Base-by-base conservation (phyloP, 345 rosid species). In the Nephelium lappaceum region DNA sequence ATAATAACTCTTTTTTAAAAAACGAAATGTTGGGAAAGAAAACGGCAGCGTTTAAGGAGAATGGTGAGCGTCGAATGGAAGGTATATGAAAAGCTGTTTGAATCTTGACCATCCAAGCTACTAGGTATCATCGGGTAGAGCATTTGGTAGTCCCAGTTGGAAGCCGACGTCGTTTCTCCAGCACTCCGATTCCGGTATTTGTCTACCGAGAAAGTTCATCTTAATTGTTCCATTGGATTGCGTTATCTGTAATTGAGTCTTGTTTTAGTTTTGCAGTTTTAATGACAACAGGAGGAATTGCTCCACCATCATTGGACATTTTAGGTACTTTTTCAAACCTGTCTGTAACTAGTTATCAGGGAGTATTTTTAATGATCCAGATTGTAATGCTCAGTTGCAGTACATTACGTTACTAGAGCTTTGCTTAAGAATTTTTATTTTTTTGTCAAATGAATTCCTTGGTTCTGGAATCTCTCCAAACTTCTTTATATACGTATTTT, bases 221-320 rank as follows among this genome's bases (percentile, higher is more conserved):
- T 31, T 31, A 31, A 31, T 31, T 31, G 36, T 31, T 31, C 36
- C 36, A 31, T 31, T 31, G 36, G 36, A 31, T 31, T 31, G 36
- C 36, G 36, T 2, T 31, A 31, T 31, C 36, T 31, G 36, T 31
- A 31, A 31, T 31, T 31, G 2, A 45, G 51, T 45, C 12, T 45
- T 45, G 51, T 5, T 45, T 7, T 8, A 45, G 51, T 45, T 45
- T 2, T 45, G 51, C 51, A 2, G 51, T 45, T 45, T 6, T 5
- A 57, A 79, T 85, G 87, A 80, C 87, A 69, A 79, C 88, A n/a
- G 63, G 78, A 76, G 36, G 36, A 77, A 79, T 51, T 71, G 36
- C 89, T 81, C 81, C 86, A 39, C 93, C 93, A 0, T 73, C 92
- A 8, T 70, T 90, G 90, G 93, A 91, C 51, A 95, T 95, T 83